Evolutionary conservation across 1,284 basidiomycete genomes (phyloP), one percentile per base, ranked within the genome.

Genomic region (Mycosarcoma maydis): DNA sequence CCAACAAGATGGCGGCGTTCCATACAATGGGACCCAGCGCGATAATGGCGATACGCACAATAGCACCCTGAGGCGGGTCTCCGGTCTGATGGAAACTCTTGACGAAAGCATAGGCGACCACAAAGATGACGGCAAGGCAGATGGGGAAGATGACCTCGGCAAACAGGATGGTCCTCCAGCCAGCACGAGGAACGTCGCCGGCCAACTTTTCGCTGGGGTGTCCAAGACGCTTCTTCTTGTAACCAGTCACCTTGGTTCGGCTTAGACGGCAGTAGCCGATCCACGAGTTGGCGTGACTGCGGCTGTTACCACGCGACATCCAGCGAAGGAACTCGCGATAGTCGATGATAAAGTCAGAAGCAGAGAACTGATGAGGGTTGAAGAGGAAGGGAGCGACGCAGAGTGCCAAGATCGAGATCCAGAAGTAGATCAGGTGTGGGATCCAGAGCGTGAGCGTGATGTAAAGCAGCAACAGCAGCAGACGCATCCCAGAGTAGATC

Each of bases 21-120:
- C 89, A 97, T 4, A 95, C 92, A 75, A 98, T 90, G 2, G 95
- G 96, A 6, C 95, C 95, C 17, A 98, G 84, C 10, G 95, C 88
- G 73, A 98, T 90, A 77, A 98, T 88, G 24, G 92, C 92, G 64
- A 98, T 92, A 43, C 95, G 92, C 56, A 97, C 88, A 66, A 98
- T 86, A 69, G 90, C 92, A 53, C 91, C 87, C 70, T 83, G 74
- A 6, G 77, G 72, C 44, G 76, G 76, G 60, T 77, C 75, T 50
- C 69, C 66, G 24, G 38, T 51, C 45, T 68, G 50, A 55, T 72
- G 75, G 74, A 81, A 79, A 56, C 69, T 73, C 75, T 81, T 81
- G 75, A 80, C 78, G 46, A 80, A 81, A 56, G 76, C 73, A 64
- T 81, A 81, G 19, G 77, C 77, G n/a, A 81, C 72, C 27, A 75